Percentiles rank a stretch among this genome's conserved stretches.
These are phyloP conservation scores for Karstenula rhodostoma DNA, from an alignment of 2,329 filamentous ascomycete species.

Conservation along the genomic window DNA sequence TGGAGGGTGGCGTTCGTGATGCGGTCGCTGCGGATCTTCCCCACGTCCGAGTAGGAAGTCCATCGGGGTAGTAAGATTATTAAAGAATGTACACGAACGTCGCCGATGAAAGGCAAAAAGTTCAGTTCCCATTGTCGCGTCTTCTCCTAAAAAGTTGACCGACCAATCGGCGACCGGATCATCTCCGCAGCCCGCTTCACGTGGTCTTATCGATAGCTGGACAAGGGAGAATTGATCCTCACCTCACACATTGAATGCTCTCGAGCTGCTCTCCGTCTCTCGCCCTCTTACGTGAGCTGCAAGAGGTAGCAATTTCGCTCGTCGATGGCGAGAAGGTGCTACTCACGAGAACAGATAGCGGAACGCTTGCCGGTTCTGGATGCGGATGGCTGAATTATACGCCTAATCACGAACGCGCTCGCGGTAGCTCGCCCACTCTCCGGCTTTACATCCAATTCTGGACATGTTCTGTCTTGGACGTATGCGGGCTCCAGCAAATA, in stretches of 20 bases:
- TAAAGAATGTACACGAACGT: background rate
- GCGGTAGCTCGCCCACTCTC: background rate
- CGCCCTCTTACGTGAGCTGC: background rate
- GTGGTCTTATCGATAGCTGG: conserved; percentile 9
- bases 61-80: conserved; percentile 11
- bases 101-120: background rate
- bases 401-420: background rate
- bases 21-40: conserved; percentile 5
- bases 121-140: background rate
- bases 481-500: background rate
- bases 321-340: background rate
- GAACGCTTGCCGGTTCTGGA: conserved; percentile 5
- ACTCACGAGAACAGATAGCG: conserved; percentile 1
- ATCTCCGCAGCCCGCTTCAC: conserved; percentile 3
- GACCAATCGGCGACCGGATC: conserved; percentile 8
- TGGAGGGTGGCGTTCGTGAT: background rate
- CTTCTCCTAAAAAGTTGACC: conserved; percentile 10
- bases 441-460: background rate
- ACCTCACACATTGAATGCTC: background rate
- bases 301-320: background rate
- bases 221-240: background rate
- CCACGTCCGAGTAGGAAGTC: conserved; percentile 7
- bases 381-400: conserved; percentile 3
- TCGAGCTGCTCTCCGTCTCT: background rate
- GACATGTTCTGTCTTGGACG: background rate